Conservation (phyloP, 2,329 filamentous ascomycete species). For the Fusarium humuli region DNA sequence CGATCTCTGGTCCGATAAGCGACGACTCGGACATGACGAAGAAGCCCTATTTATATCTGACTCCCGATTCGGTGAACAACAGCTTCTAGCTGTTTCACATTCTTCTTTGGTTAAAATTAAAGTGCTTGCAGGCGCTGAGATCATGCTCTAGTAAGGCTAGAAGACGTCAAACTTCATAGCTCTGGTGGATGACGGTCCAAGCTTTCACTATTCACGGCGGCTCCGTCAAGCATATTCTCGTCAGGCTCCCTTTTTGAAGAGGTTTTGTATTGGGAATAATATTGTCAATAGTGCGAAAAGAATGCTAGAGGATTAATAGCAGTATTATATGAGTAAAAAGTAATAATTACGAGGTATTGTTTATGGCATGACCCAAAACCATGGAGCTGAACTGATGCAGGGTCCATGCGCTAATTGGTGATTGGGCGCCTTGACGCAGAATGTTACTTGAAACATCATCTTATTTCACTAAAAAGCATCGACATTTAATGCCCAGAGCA, state of each 20-base stretch:
- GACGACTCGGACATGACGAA: neutral
- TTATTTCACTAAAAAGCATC: slow-evolving; percentile 19
- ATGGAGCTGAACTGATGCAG: neutral
- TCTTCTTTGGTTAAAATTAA: neutral
- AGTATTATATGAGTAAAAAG: neutral
- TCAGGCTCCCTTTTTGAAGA: neutral
- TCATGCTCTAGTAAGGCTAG: neutral
- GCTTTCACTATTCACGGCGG: neutral
- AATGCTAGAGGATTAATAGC: neutral
- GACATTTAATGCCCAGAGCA: neutral
- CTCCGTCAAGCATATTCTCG: neutral
- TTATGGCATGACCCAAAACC: neutral
- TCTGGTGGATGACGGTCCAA: neutral
- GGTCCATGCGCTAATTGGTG: neutral
- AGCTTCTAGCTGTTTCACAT: slow-evolving; percentile 1
- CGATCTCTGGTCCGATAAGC: slow-evolving; percentile 2
- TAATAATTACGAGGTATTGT: neutral
- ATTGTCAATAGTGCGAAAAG: rapidly evolving
- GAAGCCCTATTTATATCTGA: neutral
- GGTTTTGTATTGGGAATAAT: rapidly evolving
- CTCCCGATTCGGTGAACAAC: neutral
- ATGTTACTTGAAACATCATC: slow-evolving; percentile 8
- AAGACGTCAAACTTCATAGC: neutral
- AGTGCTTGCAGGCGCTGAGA: slow-evolving; percentile 1
- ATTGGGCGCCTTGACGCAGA: neutral